Evolutionary conservation across 345 rosid species (phyloP).

Genomic region (Triadica sebifera): DNA sequence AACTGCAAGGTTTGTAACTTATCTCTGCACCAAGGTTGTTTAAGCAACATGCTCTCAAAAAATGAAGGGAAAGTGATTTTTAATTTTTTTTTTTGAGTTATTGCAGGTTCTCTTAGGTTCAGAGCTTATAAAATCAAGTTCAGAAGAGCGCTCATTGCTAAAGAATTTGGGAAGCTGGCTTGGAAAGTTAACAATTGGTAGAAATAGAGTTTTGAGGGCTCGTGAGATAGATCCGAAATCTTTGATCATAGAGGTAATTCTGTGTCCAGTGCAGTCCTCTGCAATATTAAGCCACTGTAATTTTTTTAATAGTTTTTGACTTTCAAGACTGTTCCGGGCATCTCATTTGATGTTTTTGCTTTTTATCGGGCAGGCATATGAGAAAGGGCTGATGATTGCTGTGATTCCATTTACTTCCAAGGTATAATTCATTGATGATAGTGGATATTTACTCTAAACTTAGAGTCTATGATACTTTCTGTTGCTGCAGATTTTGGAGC

Average conservation of each 20-base stretch:
- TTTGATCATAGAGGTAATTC: constrained; percentile 82
- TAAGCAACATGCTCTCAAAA: background rate
- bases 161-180: constrained; percentile 99
- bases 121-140: constrained; percentile 95
- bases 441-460: constrained; percentile 16
- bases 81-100: background rate
- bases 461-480: constrained; percentile 9
- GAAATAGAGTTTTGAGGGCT: constrained; percentile 88
- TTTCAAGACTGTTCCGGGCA: constrained; percentile 1
- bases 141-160: constrained; percentile 92
- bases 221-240: constrained; percentile 98
- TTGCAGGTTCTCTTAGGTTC: constrained; percentile 92
- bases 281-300: background rate
- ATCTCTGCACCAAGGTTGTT: background rate
- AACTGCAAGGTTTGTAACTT: constrained; percentile 78
- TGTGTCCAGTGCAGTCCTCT: background rate
- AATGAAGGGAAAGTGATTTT: background rate
- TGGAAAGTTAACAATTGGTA: constrained; percentile 94
- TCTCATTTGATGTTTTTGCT: constrained; percentile 3
- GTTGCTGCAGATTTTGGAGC: constrained; percentile 72
- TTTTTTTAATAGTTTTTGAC: background rate
- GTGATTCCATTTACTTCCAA: constrained; percentile 98
- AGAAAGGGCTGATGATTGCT: constrained; percentile 98
- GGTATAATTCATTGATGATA: constrained; percentile 37
- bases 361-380: constrained; percentile 68